phyloP scores from a whole-genome alignment of 2,329 filamentous ascomycete genomes.

The Botrytis pseudocinerea region DNA sequence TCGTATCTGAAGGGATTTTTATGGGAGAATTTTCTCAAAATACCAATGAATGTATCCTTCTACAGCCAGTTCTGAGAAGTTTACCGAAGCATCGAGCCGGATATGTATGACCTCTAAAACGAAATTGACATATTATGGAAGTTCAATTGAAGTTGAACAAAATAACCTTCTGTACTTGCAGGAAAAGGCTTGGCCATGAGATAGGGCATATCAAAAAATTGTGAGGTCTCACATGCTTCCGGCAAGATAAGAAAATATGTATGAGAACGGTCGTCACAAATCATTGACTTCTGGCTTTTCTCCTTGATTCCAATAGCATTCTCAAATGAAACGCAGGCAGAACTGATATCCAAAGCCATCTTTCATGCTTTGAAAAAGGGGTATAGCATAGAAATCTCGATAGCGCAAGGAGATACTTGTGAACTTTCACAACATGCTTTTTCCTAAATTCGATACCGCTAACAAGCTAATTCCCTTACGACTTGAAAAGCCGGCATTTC shows the following conservation, averaged over 20 bases:
- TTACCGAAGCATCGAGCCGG: neutral
- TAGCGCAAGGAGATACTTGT: neutral
- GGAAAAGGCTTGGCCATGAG: neutral
- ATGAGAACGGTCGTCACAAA: neutral
- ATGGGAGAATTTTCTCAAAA: neutral
- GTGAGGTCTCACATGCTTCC: slow-evolving; percentile 16
- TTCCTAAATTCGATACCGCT: neutral
- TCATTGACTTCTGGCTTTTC: neutral
- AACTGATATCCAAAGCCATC: neutral
- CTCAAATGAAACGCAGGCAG: neutral
- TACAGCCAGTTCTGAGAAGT: neutral
- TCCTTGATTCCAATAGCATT: neutral
- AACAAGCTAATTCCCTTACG: neutral
- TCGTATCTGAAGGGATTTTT: neutral
- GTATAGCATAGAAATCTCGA: neutral
- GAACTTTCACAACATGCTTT: neutral
- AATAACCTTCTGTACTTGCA: neutral
- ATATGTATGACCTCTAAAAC: neutral
- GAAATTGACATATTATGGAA: neutral
- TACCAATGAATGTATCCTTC: slow-evolving; percentile 4
- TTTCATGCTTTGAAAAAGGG: neutral
- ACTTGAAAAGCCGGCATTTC: neutral
- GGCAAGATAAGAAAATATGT: slow-evolving; percentile 7
- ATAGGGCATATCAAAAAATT: neutral
- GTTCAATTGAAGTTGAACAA: neutral